phyloP scores from a whole-genome alignment of 192 early-diverging fungal species.

The Anaeromyces robustus region DNA sequence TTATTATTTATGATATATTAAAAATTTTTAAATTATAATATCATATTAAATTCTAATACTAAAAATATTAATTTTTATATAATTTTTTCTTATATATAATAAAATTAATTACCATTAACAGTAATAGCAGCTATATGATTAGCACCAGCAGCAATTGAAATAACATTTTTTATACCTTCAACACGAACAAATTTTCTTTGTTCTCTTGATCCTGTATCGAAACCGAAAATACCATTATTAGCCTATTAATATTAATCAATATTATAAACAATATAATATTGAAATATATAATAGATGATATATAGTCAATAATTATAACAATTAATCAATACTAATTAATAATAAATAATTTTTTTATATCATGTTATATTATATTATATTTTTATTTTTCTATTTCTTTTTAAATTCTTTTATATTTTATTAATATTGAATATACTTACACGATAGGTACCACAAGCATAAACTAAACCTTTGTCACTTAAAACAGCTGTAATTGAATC shows the following conservation, averaged over 20 bases:
- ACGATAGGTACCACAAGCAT: not conserved
- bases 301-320: too few relatives aligned
- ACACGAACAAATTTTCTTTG: constrained; percentile 44
- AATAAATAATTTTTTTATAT: too few relatives aligned
- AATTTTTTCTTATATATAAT: too few relatives aligned
- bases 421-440: constrained; percentile 9
- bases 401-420: too few relatives aligned
- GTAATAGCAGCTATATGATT: constrained; percentile 74
- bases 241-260: constrained; percentile 33
- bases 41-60: too few relatives aligned
- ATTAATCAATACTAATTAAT: too few relatives aligned
- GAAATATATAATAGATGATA: too few relatives aligned
- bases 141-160: constrained; percentile 62
- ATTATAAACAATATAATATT: too few relatives aligned
- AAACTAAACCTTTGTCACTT: constrained; percentile 43
- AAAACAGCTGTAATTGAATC: constrained; percentile 72
- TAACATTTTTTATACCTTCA: constrained; percentile 43
- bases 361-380: too few relatives aligned
- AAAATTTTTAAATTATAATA: too few relatives aligned
- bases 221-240: constrained; percentile 73
- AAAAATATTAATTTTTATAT: too few relatives aligned
- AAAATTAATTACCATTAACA: constrained; percentile 15
- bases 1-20: not conserved
- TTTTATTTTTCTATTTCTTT: too few relatives aligned
- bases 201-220: constrained; percentile 42